Percentiles rank a stretch among this genome's conserved stretches.
Evolutionary conservation across 176 grass and related monocot genomes (phyloP).

Genomic region (Oryza glumipatula): DNA sequence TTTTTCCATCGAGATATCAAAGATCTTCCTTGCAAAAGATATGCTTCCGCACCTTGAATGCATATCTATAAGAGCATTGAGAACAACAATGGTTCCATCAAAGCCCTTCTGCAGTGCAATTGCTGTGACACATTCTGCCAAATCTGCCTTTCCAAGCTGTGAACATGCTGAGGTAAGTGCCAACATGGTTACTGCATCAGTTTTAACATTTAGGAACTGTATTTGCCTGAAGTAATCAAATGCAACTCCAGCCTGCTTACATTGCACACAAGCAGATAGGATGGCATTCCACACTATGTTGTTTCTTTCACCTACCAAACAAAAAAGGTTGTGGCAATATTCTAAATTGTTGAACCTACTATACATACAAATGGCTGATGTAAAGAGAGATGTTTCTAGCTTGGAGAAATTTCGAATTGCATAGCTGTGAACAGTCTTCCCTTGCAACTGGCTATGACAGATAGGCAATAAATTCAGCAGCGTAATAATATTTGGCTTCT

Average conservation of each 20-base stretch:
- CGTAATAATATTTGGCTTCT: slow-evolving; percentile 56
- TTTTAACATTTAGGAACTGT: slow-evolving; percentile 40
- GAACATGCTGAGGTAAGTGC: slow-evolving; percentile 60
- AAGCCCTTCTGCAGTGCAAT: slow-evolving; percentile 52
- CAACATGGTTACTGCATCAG: slow-evolving; percentile 63
- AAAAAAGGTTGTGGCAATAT: slow-evolving; percentile 55
- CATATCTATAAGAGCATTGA: slow-evolving; percentile 71
- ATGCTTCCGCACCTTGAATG: slow-evolving; percentile 64
- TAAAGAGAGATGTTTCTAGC: slow-evolving; percentile 50
- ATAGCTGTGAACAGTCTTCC: slow-evolving; percentile 62
- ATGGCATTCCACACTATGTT: slow-evolving; percentile 64
- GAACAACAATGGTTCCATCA: slow-evolving; percentile 22
- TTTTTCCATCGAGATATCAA: slow-evolving; percentile 52
- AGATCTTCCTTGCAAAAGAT: slow-evolving; percentile 55
- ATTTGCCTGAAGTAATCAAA: slow-evolving; percentile 59
- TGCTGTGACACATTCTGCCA: slow-evolving; percentile 53
- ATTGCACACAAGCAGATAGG: slow-evolving; percentile 63
- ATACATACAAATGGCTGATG: slow-evolving; percentile 70
- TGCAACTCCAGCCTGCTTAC: slow-evolving; percentile 49
- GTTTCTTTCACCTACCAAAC: slow-evolving; percentile 52
- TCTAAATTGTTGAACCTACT: slow-evolving; percentile 59
- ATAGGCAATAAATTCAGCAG: slow-evolving; percentile 62
- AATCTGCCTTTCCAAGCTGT: slow-evolving; percentile 49
- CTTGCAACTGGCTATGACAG: slow-evolving; percentile 56
- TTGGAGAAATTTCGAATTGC: slow-evolving; percentile 57